Evolutionary conservation across 1,284 basidiomycete species (phyloP).

Genomic region (Malassezia obtusa): DNA sequence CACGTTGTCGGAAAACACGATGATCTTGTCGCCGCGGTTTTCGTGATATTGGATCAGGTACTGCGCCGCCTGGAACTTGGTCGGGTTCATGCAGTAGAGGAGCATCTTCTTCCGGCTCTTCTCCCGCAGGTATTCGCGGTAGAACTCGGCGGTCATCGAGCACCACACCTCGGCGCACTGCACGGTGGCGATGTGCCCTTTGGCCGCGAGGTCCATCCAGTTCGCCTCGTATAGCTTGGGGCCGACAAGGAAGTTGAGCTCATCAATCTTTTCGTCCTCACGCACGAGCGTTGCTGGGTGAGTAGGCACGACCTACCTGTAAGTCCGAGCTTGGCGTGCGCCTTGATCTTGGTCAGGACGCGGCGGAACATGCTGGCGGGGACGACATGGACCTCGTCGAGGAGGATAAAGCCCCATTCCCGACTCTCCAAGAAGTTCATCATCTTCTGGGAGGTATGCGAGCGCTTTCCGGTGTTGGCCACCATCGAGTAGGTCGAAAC

Average conservation of each 20-base stretch:
- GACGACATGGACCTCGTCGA: constrained; percentile 48
- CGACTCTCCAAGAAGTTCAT: constrained; percentile 48
- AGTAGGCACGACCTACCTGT: constrained; percentile 16
- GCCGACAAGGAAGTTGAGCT: constrained; percentile 97
- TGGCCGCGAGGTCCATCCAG: constrained; percentile 99
- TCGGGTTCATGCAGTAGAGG: constrained; percentile 98
- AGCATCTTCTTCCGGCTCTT: constrained; percentile 87
- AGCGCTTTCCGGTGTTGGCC: constrained; percentile 47
- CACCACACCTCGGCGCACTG: constrained; percentile 98
- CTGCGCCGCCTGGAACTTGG: constrained; percentile 97
- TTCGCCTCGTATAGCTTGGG: constrained; percentile 99
- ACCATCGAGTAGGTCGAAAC: constrained; percentile 49
- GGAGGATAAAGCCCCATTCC: constrained; percentile 47
- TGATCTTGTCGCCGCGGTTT: constrained; percentile 94
- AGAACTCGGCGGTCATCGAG: constrained; percentile 99
- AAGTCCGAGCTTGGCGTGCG: constrained; percentile 45
- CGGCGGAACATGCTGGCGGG: constrained; percentile 48
- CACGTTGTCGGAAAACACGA: constrained; percentile 98
- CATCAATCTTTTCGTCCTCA: constrained; percentile 97
- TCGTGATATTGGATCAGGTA: constrained; percentile 98
- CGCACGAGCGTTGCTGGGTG: constrained; percentile 71
- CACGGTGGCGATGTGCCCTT: constrained; percentile 98
- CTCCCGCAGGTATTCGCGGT: constrained; percentile 89
- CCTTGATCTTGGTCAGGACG: constrained; percentile 48
- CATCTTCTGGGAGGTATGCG: constrained; percentile 48